Conservation (phyloP, 2,329 filamentous ascomycete species). For the Fonsecaea nubica region DNA sequence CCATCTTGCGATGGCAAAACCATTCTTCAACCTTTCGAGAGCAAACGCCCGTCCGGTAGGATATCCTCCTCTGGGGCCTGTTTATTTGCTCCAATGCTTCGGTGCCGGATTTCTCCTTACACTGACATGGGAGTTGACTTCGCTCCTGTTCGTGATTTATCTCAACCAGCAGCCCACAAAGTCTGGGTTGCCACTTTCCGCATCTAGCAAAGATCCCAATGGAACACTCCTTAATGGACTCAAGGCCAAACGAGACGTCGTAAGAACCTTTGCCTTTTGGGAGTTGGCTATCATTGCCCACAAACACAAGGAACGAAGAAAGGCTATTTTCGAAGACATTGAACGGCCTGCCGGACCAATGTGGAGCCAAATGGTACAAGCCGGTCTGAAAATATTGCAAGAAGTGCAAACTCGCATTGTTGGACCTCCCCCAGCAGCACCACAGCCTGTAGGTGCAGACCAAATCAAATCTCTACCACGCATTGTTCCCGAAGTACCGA, state of each 20-base stretch:
- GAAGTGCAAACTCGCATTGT: conserved; percentile 72
- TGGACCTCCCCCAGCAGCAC: conserved; percentile 38
- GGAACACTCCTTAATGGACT: conserved; percentile 85
- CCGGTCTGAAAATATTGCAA: conserved; percentile 73
- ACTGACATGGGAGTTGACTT: conserved; percentile 77
- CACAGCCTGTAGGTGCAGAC: conserved; percentile 52
- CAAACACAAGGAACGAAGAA: conserved; percentile 75
- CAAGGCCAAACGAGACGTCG: conserved; percentile 79
- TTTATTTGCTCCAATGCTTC: conserved; percentile 59
- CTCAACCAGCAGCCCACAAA: conserved; percentile 82
- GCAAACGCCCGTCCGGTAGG: conserved; percentile 66
- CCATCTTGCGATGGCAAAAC: conserved; percentile 72
- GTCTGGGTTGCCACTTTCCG: conserved; percentile 80
- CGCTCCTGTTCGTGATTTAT: conserved; percentile 79
- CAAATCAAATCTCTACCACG: conserved; percentile 57
- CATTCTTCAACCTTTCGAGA: conserved; percentile 77
- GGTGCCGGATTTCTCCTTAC: conserved; percentile 71
- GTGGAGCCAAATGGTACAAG: conserved; percentile 77
- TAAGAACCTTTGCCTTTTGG: conserved; percentile 87
- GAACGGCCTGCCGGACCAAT: conserved; percentile 79
- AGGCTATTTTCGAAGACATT: conserved; percentile 84
- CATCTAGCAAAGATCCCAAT: conserved; percentile 87
- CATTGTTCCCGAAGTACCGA: conserved; percentile 56
- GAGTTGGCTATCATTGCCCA: conserved; percentile 82
- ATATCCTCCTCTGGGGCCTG: conserved; percentile 57